Evolutionary conservation across 2,329 filamentous ascomycete species (phyloP).

Genomic region (Colletotrichum coccodes): DNA sequence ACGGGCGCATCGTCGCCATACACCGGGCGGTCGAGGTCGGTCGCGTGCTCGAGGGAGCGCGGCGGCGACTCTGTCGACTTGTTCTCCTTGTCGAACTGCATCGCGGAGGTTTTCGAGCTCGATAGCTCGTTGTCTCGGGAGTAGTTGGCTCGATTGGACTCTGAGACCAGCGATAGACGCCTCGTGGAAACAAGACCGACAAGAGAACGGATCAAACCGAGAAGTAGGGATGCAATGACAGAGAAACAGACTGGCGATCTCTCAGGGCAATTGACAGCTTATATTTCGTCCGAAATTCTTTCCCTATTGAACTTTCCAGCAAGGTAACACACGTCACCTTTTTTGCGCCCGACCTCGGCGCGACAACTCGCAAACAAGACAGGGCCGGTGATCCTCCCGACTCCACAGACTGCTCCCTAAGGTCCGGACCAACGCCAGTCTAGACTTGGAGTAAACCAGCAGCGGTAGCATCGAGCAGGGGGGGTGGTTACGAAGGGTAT

Average conservation of each 20-base stretch:
- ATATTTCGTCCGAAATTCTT: slow-evolving; percentile 19
- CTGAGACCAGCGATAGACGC: not conserved
- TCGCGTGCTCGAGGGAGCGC: slow-evolving; percentile 26
- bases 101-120: not conserved
- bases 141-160: not conserved
- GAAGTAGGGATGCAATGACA: not conserved
- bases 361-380: not conserved
- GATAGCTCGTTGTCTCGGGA: not conserved
- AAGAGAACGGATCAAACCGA: no score
- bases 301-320: not conserved
- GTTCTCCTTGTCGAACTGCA: slow-evolving; percentile 28
- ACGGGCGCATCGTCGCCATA: slow-evolving; percentile 20
- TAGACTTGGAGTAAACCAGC: not conserved
- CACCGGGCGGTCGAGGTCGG: slow-evolving; percentile 19
- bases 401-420: slow-evolving; percentile 2
- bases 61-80: slow-evolving; percentile 19
- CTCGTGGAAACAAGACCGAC: not conserved
- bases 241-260: not conserved
- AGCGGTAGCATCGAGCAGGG: slow-evolving; percentile 5
- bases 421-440: slow-evolving; percentile 9
- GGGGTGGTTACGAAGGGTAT: not conserved
- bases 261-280: slow-evolving; percentile 22
- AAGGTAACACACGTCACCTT: not conserved
- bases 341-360: slow-evolving; percentile 10
- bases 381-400: slow-evolving; percentile 27